Conservation (phyloP, 108 stramenopile genomes). For the Cyclotella distinguenda region DNA sequence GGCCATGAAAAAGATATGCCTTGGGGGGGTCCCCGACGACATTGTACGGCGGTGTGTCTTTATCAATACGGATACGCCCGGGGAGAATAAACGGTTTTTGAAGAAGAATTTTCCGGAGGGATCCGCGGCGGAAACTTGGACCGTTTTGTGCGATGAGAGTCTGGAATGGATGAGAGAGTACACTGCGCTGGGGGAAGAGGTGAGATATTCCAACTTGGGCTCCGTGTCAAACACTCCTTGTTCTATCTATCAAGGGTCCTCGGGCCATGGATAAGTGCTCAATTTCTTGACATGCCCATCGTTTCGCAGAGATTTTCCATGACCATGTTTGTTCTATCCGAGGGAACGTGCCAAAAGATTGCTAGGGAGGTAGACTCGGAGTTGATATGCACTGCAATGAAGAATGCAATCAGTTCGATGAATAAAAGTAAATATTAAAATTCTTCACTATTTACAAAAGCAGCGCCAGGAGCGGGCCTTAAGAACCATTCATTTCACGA, state of each 20-base stretch:
- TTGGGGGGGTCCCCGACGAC: conserved; percentile 24
- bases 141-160: conserved; percentile 66
- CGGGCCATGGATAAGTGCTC: neutral
- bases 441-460: neutral
- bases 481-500: neutral
- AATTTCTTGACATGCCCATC: neutral
- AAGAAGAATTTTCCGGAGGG: conserved; percentile 59
- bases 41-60: conserved; percentile 49
- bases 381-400: conserved; percentile 44
- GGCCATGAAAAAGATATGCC: conserved; percentile 42
- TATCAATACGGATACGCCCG: conserved; percentile 79
- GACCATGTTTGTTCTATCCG: conserved; percentile 65
- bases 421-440: neutral
- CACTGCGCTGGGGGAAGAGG: conserved; percentile 77
- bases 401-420: conserved; percentile 40
- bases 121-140: conserved; percentile 10
- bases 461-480: neutral
- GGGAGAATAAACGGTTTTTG: conserved; percentile 70
- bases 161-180: conserved; percentile 69
- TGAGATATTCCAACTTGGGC: conserved; percentile 4
- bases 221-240: too few relatives aligned
- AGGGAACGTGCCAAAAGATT: conserved; percentile 64
- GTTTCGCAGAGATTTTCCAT: conserved; percentile 73
- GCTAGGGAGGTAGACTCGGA: conserved; percentile 69
- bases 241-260: too few relatives aligned